phyloP scores from a whole-genome alignment of 148 eudicot species.

The Vaccinium darrowii region DNA sequence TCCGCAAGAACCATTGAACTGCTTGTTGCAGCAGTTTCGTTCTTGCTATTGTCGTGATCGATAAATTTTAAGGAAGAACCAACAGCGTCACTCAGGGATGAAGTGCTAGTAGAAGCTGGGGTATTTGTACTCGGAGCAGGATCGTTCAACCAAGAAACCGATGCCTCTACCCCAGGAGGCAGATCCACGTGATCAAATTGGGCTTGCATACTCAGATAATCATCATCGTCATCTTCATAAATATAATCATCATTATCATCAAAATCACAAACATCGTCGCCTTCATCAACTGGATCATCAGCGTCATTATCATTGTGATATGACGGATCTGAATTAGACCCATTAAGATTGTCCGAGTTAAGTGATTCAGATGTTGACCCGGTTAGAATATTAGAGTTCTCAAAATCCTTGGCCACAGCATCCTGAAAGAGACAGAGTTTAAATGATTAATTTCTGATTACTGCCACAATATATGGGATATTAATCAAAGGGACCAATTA shows the following conservation, averaged over 20 bases:
- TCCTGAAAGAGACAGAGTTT: conserved; percentile 26
- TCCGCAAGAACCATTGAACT: conserved; percentile 38
- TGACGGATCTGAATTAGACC: conserved; percentile 51
- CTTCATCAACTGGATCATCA: conserved; percentile 38
- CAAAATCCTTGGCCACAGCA: conserved; percentile 28
- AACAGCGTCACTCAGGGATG: conserved; percentile 13
- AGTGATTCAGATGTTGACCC: conserved; percentile 44
- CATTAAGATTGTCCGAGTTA: conserved; percentile 33
- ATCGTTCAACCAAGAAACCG: conserved; percentile 60
- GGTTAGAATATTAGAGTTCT: conserved; percentile 18
- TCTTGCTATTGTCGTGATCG: neutral
- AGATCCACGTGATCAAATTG: conserved; percentile 80
- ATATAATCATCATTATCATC: conserved; percentile 36
- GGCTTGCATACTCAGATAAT: conserved; percentile 64
- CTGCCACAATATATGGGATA: neutral
- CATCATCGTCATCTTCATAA: conserved; percentile 39
- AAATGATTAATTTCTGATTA: neutral
- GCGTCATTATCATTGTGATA: conserved; percentile 42
- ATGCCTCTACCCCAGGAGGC: conserved; percentile 89
- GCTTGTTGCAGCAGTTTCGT: conserved; percentile 28
- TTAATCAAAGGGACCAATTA: neutral
- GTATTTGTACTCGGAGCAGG: conserved; percentile 34
- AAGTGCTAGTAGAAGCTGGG: conserved; percentile 19
- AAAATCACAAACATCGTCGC: conserved; percentile 23
- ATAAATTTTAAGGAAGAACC: conserved; percentile 13